Base-by-base conservation (phyloP, 441 rosid genomes). In the Pelargonium australe region DNA sequence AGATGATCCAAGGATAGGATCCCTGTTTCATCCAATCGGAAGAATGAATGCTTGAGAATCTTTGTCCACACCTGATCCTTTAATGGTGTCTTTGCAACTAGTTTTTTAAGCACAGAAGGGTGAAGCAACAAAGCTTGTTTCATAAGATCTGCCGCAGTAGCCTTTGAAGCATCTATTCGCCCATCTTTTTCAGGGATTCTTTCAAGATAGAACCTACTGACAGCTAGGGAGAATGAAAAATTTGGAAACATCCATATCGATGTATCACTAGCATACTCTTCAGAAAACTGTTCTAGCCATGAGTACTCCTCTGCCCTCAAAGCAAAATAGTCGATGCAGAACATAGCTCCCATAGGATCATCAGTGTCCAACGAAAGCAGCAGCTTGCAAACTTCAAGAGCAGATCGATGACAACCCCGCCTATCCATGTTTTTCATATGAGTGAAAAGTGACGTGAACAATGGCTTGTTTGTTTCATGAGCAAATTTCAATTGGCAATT, bases 321-420 rank as follows among this genome's bases (percentile, higher is more conserved):
- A 65, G 94, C 87, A 73, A 88, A 89, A 79, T 92, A 92, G 78
- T 92, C 98, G 65, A 92, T 85, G 75, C 96, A 90, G 80, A 90
- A 90, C 83, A 90, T 72, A 58, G 90, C 93, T 25, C 98, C 98
- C 77, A 84, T 84, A 10, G 94, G 95, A 81, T 92, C 91, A 75
- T 87, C 95, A 53, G 77, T 73, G 80, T 92, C 96, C 37, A 92
- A 71, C 0, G 91, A 85, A 73, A 92, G 91, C 85, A 92, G 78
- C 17, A 92, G 78, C 68, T 90, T 92, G 86, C 95, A 92, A 63
- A 89, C 95, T 80, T 92, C 96, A 12, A 92, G 81, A 0, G 95
- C 96, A 20, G 98, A 92, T 61, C 87, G 88, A 80, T 90, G 95
- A 74, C 98, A 92, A 66, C 98, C 96, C 64, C 95, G 92, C 76